Percentiles rank a stretch among this genome's conserved stretches.
phyloP scores from a whole-genome alignment of 352 stramenopile genomes.

The Plasmopara viticola region DNA sequence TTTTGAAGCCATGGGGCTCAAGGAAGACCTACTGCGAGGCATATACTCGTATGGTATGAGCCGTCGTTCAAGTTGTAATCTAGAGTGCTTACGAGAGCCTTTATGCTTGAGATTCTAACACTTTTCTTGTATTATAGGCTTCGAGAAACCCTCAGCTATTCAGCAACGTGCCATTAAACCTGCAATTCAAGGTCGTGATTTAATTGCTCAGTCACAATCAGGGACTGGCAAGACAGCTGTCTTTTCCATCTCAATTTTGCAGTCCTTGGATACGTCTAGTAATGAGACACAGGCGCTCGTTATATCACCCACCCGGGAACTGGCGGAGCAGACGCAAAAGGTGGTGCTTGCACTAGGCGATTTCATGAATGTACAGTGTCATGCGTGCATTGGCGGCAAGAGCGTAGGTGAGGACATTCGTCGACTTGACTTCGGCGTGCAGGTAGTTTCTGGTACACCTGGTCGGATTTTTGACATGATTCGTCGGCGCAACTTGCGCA shows the following conservation, averaged over 20 bases:
- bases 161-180: conserved; percentile 97
- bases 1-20: conserved; percentile 90
- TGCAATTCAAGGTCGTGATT: conserved; percentile 92
- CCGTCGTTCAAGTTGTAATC: neutral
- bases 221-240: conserved; percentile 93
- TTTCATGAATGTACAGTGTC: conserved; percentile 97
- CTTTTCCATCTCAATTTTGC: conserved; percentile 92
- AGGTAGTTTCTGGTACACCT: conserved; percentile 95
- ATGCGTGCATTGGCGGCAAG: conserved; percentile 95
- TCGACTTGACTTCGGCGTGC: conserved; percentile 90
- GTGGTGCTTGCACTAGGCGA: conserved; percentile 93
- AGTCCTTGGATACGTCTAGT: conserved; percentile 88
- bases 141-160: conserved; percentile 97
- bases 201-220: conserved; percentile 97
- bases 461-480: conserved; percentile 98
- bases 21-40: conserved; percentile 88
- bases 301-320: conserved; percentile 93
- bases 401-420: conserved; percentile 93
- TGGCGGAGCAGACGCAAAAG: conserved; percentile 96
- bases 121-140: conserved; percentile 38
- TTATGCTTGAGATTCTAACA: too few species aligned
- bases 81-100: too few species aligned
- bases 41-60: conserved; percentile 78
- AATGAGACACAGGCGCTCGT: conserved; percentile 94
- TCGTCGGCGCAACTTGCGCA: conserved; percentile 86